A percentile compares a stretch with the other conserved stretches of the same genome.
Evolutionary conservation across 2,329 filamentous ascomycete species (phyloP).

Genomic region (Sporothrix variecibatus): DNA sequence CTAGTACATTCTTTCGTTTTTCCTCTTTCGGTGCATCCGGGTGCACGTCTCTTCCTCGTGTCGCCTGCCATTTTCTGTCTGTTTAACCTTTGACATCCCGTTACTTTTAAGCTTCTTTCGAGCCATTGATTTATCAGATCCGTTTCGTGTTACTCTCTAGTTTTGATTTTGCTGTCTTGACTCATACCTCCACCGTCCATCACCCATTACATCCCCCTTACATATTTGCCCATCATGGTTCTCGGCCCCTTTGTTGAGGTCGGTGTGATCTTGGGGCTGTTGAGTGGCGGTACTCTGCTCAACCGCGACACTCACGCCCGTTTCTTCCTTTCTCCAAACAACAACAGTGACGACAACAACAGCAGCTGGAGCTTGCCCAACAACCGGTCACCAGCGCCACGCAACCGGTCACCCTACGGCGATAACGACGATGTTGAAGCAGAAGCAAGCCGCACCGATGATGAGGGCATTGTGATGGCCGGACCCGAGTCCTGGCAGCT

Average conservation of each 20-base stretch:
- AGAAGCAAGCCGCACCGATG: background rate
- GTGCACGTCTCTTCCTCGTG: background rate
- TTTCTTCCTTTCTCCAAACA: slow-evolving; percentile 26
- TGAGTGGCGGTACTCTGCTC: slow-evolving; percentile 63
- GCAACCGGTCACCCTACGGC: slow-evolving; percentile 31
- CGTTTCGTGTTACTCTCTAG: background rate
- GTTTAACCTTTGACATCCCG: background rate
- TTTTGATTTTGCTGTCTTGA: background rate
- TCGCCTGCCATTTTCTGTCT: background rate
- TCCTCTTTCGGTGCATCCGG: background rate
- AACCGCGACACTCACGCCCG: slow-evolving; percentile 49
- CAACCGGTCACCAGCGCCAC: slow-evolving; percentile 33
- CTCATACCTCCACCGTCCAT: background rate
- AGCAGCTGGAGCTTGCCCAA: slow-evolving; percentile 26
- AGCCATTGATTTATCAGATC: background rate
- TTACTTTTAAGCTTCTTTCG: background rate
- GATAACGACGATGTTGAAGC: slow-evolving; percentile 22
- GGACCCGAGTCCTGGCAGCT: background rate
- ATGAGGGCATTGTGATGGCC: background rate
- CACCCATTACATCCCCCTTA: background rate
- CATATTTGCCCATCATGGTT: slow-evolving; percentile 38
- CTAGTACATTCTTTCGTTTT: background rate
- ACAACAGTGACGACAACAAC: slow-evolving; percentile 30
- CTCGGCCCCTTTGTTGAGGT: slow-evolving; percentile 61
- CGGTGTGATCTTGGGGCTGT: slow-evolving; percentile 59